phyloP scores from a whole-genome alignment of 768 basidiomycete genomes.

The Hemileccinum rubropunctum region DNA sequence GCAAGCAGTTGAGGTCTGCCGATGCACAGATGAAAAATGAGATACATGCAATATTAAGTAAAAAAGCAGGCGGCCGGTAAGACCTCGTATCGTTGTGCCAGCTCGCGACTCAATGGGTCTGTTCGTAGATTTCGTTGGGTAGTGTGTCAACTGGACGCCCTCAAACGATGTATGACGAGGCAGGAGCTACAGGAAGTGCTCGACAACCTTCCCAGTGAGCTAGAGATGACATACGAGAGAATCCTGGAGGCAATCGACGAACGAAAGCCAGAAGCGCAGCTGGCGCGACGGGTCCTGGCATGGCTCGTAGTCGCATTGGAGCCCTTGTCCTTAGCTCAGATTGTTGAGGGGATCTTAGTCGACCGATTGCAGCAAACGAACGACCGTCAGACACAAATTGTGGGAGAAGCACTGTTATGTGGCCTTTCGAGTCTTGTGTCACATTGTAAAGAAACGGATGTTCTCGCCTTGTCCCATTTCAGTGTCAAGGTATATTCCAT shows the following conservation, averaged over 20 bases:
- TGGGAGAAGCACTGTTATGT: neutral
- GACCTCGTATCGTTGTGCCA: neutral
- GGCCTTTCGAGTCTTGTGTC: conserved; percentile 1
- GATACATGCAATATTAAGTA: neutral
- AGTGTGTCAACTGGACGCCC: neutral
- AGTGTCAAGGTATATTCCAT: conserved; percentile 10
- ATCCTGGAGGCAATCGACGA: neutral
- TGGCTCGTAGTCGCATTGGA: neutral
- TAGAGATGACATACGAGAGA: neutral
- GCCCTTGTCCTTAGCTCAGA: neutral
- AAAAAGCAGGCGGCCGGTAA: neutral
- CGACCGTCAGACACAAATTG: no score
- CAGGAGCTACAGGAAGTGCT: neutral
- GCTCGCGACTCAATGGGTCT: neutral
- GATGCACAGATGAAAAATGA: neutral
- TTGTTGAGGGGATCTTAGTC: neutral
- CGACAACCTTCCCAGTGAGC: neutral
- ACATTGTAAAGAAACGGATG: neutral
- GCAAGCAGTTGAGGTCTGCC: neutral
- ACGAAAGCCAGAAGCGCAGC: neutral
- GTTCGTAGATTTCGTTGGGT: neutral
- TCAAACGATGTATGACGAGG: neutral
- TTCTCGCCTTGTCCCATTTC: conserved; percentile 2
- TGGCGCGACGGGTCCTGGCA: neutral
- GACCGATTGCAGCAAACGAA: neutral